Evolutionary conservation across 805 yeast genomes (phyloP).

Genomic region (Priceomyces carsonii): DNA sequence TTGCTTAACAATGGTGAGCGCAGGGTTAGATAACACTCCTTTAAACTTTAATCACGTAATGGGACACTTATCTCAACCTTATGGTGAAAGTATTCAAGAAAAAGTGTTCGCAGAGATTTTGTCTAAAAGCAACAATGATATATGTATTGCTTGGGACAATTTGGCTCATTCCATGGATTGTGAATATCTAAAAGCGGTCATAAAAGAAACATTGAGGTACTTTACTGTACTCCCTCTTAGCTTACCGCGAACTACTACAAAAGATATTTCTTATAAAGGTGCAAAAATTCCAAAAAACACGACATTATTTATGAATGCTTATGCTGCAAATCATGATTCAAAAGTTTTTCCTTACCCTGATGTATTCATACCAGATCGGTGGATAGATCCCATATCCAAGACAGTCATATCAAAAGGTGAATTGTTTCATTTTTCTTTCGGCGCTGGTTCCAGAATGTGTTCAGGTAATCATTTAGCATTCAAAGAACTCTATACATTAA

Average conservation of each 20-base stretch:
- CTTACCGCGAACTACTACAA: constrained; percentile 63
- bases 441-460: constrained; percentile 74
- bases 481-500: constrained; percentile 61
- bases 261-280: constrained; percentile 41
- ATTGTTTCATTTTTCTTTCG: constrained; percentile 56
- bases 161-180: constrained; percentile 33
- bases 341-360: constrained; percentile 42
- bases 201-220: constrained; percentile 61
- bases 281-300: constrained; percentile 56
- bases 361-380: constrained; percentile 54
- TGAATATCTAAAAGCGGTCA: constrained; percentile 54
- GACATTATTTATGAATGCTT: constrained; percentile 62
- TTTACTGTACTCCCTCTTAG: constrained; percentile 69
- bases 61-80: constrained; percentile 55
- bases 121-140: constrained; percentile 26
- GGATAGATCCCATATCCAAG: constrained; percentile 33
- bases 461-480: constrained; percentile 66
- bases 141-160: constrained; percentile 35
- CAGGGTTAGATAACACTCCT: constrained; percentile 75
- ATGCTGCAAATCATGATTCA: constrained; percentile 68
- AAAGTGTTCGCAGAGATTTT: constrained; percentile 45
- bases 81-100: constrained; percentile 10
- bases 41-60: constrained; percentile 60
- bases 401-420: constrained; percentile 13
- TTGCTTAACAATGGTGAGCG: constrained; percentile 76